Evolutionary conservation across 169 alveolate species (phyloP), one percentile per base, ranked within the genome.

Genomic region (Hepatocystis sp.): DNA sequence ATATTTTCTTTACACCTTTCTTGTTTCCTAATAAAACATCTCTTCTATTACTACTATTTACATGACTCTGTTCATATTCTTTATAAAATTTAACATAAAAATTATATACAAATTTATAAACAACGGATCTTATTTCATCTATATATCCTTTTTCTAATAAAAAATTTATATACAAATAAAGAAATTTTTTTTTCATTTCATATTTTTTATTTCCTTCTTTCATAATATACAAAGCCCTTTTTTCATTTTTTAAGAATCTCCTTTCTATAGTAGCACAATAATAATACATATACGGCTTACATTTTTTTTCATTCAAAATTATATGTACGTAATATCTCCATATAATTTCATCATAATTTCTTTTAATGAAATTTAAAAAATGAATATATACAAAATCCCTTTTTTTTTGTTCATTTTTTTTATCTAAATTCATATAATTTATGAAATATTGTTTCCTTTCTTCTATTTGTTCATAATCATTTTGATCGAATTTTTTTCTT

Each of bases 191-290:
- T 30, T 76, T 76, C 2, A 52, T 25, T 2, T 15, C 21, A 49
- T 32, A 76, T 63, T 76, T 76, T 15, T 76, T 60, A 58, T 76
- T 44, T 4, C 88, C 88, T 63, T 76, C 88, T 58, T 58, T 76
- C 88, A 76, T 76, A 49, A 76, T 76, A 52, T 76, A 76, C 10
- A 60, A n/a, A 36, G 88, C 88, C 34, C 88, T 76, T 19, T 76
- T 76, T 39, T 76, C 88, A 56, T 76, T 76, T 27, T 76, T 56
- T 21, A 58, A 76, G 15, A 76, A 15, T 42, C 58, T 76, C 19
- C 78, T 76, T 76, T 76, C 88, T 46, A 76, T 58, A 15, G 56
- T 76, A 27, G 88, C 88, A 76, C 88, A 76, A 36, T 76, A 76
- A 36, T 76, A 76, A 49, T 56, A 76, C 36, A 76, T 49, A 34